Evolutionary conservation across 83 land plant genomes (phyloP).

Genomic region (Thuja plicata): DNA sequence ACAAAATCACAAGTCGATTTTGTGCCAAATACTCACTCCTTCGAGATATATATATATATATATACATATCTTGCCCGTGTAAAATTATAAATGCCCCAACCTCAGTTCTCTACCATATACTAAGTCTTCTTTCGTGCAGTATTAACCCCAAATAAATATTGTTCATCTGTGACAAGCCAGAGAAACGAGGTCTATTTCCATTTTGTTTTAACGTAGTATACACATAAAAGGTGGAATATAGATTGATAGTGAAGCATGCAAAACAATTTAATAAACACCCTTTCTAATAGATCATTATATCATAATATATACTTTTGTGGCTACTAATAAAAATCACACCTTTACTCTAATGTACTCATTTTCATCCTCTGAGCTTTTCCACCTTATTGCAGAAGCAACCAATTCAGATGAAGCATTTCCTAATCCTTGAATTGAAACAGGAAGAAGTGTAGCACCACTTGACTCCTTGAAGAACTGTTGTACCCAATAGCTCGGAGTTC

Average conservation of each 20-base stretch:
- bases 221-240: neutral
- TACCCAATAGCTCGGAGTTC: constrained; percentile 95
- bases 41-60: no score
- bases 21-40: neutral
- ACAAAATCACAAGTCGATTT: neutral
- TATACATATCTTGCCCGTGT: neutral
- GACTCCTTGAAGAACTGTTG: constrained; percentile 81
- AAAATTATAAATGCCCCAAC: neutral
- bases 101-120: neutral
- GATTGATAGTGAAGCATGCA: neutral
- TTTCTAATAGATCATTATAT: neutral
- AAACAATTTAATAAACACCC: neutral
- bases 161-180: neutral
- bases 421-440: constrained; percentile 27
- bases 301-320: neutral
- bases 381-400: constrained; percentile 68
- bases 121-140: neutral
- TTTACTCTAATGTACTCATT: constrained; percentile 49
- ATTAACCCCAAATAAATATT: neutral
- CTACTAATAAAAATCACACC: constrained; percentile 20
- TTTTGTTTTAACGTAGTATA: neutral
- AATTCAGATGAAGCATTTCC: constrained; percentile 32
- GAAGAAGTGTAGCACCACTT: constrained; percentile 69
- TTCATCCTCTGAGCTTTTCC: constrained; percentile 31
- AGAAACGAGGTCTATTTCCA: neutral